Percentiles rank a stretch among this genome's conserved stretches.
Conservation (phyloP, 371 early-diverging fungal species). For the Coemansia sp. region DNA sequence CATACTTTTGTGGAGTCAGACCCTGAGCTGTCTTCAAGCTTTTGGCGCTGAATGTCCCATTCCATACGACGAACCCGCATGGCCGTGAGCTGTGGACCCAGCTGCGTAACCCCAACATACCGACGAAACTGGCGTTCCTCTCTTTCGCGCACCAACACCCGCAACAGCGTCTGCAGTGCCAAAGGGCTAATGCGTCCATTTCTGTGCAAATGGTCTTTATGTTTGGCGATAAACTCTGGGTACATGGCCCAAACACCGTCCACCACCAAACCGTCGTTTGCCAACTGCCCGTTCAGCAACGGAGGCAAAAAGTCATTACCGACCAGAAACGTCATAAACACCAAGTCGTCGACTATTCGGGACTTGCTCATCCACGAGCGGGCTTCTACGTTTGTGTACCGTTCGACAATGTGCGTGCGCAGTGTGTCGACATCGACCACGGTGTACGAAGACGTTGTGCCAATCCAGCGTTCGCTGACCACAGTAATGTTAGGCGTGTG, state of each 20-base stretch:
- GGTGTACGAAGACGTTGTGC: not conserved
- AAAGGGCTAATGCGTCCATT: conserved; percentile 18
- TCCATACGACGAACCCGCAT: conserved; percentile 23
- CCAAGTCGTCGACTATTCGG: conserved; percentile 33
- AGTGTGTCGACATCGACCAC: conserved; percentile 24
- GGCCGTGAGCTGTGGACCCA: conserved; percentile 31
- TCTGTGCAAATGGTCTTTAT: conserved; percentile 7
- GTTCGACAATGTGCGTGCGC: conserved; percentile 4
- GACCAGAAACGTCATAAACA: conserved; percentile 36
- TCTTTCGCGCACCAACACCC: not conserved
- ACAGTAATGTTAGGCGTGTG: conserved; percentile 18
- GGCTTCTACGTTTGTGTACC: conserved; percentile 1
- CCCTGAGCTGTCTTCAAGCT: not conserved
- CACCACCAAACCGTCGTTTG: conserved; percentile 6
- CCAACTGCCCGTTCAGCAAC: not conserved
- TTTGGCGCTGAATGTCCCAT: conserved; percentile 21
- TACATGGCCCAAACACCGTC: conserved; percentile 25
- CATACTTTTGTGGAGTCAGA: too few species aligned
- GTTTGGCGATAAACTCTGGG: not conserved
- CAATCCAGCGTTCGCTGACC: conserved; percentile 13
- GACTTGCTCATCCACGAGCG: not conserved
- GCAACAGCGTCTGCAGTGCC: conserved; percentile 9
- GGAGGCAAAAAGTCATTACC: conserved; percentile 45
- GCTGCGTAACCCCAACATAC: conserved; percentile 27
- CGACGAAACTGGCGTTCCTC: conserved; percentile 32